Evolutionary conservation across 768 basidiomycete species (phyloP), one percentile per base, ranked within the genome.

Genomic region (Leccinellum luteum): DNA sequence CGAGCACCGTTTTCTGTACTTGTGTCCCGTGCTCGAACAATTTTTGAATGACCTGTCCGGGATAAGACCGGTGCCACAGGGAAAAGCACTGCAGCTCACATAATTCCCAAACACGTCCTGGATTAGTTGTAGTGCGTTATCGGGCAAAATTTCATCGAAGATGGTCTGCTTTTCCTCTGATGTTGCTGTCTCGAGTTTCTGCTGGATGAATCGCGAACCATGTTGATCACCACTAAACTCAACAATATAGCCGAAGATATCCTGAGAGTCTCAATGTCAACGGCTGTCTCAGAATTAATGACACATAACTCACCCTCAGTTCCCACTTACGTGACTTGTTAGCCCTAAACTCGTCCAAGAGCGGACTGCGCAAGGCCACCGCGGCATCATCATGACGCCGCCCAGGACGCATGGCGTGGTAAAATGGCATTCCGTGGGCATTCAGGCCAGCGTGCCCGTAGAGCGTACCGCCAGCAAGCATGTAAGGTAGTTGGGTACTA

Each of bases 91-190:
- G 51, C 17, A 30, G 75, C 88, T 64, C 69, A 92, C 90, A 75
- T 97, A 98, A 76, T 98, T 98, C 55, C 95, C 96, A 69, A 96
- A 98, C 47, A 97, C 90, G 68, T 97, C 93, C 65, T 87, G 88
- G 59, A 94, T 89, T 54, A 98, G 79, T 53, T 86, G 82, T 48
- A 94, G 72, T 4, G 85, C 80, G 66, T 88, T 85, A 44, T 81
- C 73, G 23, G 93, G 92, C 21, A 91, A 81, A 63, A 98, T 90
- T 75, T 98, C 96, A 50, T 90, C 85, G 60, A 94, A 97, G 35
- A 96, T 79, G 32, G 77, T 70, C 63, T 90, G 84, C 69, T 85
- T 87, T 66, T 94, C 93, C 58, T 92, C 92, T 38, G 79, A 78
- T n/a, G 83, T 79, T 6, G 92, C 89, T 2, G 74, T 76, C 69